Base-by-base conservation (phyloP, 192 early-diverging fungal species). In the Physocladia obscura region DNA sequence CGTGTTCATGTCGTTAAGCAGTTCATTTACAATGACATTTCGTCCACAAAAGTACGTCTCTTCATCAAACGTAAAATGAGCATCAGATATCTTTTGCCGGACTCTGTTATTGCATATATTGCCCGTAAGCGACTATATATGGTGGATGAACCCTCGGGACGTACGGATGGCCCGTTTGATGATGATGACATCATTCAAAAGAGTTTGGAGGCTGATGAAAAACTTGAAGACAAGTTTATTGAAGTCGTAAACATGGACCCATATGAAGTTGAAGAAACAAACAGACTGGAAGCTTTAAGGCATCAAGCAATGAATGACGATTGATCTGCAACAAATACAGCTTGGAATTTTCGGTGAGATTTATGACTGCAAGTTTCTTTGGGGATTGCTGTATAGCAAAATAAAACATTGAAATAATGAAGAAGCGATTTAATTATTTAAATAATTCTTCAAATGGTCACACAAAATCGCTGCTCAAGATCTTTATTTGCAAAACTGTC, bases 1-100 rank as follows among this genome's bases (percentile, higher is more conserved):
- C 35, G 69, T 19, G 92, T 99, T 13, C 87, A 89, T 57, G 89
- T 96, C 35, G 92, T 98, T 48, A 95, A 97, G 74, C 96, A 98
- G 75, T 84, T 95, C 65, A 95, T 99, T 50, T 89, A 95, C 78
- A 99, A 98, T 67, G 97, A 99, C 74, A 98, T 98, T 57, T 93
- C 90, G 69, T 98, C 95, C 4, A 97, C 96, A 24, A 97, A 97
- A 78, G 93, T 99, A 39, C 88, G 93, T 50, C 80, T 97, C 22
- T 96, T 99, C 81, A 89, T 99, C 62, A 93, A 92, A 72, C 85
- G 95, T 22, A 89, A 86, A 34, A 93, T 97, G 91, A 93, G 91
- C 13, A 94, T 97, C 80, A 93, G 93, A 65, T 97, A 99, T 70
- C 80, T 99, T 5, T 77, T 96, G 2, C 97, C 95, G 19, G 91